phyloP scores from a whole-genome alignment of 2,329 filamentous ascomycete species.

The Cadophora sp. region DNA sequence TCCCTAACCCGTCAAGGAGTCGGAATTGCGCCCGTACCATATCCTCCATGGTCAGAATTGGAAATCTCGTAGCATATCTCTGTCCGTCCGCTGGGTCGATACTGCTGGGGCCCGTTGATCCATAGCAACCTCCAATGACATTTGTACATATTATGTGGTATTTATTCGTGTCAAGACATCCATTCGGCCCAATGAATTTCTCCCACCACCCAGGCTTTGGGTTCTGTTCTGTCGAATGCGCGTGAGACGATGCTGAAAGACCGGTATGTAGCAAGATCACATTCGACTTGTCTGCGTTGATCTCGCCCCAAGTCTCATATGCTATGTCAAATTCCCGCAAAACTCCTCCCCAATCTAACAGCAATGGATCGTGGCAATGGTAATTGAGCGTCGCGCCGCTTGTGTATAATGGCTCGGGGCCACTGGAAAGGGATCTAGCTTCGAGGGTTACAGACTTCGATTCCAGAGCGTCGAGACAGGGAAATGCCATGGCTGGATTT shows the following conservation, averaged over 20 bases:
- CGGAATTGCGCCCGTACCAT: constrained; percentile 98
- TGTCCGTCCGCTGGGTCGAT: constrained; percentile 88
- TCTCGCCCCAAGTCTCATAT: constrained; percentile 88
- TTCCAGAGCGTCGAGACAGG: constrained; percentile 86
- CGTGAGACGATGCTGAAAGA: constrained; percentile 95
- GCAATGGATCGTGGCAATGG: constrained; percentile 74
- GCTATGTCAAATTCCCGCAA: constrained; percentile 87
- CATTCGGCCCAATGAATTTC: constrained; percentile 91
- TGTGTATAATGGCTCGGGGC: constrained; percentile 94
- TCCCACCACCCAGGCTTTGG: constrained; percentile 98
- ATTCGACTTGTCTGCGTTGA: constrained; percentile 84
- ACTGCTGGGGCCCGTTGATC: constrained; percentile 86
- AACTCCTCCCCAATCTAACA: constrained; percentile 95
- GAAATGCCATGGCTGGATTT: constrained; percentile 88
- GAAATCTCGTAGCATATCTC: constrained; percentile 92
- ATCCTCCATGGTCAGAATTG: constrained; percentile 93
- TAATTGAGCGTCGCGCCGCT: constrained; percentile 83
- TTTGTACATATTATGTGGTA: constrained; percentile 97
- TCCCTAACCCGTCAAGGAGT: constrained; percentile 79
- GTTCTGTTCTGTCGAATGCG: constrained; percentile 87
- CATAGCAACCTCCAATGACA: constrained; percentile 94
- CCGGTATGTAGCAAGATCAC: constrained; percentile 93
- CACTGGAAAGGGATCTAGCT: constrained; percentile 70
- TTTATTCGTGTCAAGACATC: constrained; percentile 85
- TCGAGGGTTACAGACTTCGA: constrained; percentile 77